phyloP scores from a whole-genome alignment of 2,329 filamentous ascomycete species.

The Stachybotrys chlorohalonatus region DNA sequence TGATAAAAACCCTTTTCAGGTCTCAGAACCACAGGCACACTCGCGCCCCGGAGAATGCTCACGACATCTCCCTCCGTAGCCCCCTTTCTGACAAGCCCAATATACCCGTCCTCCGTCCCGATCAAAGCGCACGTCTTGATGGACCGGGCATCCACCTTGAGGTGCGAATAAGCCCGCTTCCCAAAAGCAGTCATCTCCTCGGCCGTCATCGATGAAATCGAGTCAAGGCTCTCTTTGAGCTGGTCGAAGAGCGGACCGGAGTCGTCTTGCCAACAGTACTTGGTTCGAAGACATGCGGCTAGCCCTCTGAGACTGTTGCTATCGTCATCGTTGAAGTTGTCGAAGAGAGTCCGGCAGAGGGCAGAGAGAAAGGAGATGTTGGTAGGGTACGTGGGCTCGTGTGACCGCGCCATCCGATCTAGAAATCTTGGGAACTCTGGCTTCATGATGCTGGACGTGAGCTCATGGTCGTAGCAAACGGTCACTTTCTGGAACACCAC shows the following conservation, averaged over 20 bases:
- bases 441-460: not conserved
- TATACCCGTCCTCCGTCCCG: not conserved
- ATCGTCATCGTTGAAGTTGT: not conserved
- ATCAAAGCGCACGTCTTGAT: not conserved
- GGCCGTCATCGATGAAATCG: not conserved
- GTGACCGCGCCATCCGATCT: not conserved
- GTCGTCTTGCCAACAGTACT: not conserved
- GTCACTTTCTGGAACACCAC: not conserved
- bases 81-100: not conserved
- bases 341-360: not conserved
- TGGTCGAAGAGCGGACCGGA: not conserved
- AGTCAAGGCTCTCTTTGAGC: not conserved
- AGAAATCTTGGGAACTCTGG: not conserved
- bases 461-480: not conserved
- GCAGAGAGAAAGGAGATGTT: not conserved
- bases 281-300: not conserved
- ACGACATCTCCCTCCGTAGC: not conserved
- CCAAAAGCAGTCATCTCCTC: not conserved
- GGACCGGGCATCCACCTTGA: not conserved
- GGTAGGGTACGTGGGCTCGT: not conserved
- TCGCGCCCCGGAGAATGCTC: not conserved
- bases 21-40: not conserved
- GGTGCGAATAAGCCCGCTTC: not conserved
- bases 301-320: not conserved
- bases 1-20: not conserved